Conservation (phyloP, 495 filamentous ascomycete species). For the Sabuloglossum arenarium region DNA sequence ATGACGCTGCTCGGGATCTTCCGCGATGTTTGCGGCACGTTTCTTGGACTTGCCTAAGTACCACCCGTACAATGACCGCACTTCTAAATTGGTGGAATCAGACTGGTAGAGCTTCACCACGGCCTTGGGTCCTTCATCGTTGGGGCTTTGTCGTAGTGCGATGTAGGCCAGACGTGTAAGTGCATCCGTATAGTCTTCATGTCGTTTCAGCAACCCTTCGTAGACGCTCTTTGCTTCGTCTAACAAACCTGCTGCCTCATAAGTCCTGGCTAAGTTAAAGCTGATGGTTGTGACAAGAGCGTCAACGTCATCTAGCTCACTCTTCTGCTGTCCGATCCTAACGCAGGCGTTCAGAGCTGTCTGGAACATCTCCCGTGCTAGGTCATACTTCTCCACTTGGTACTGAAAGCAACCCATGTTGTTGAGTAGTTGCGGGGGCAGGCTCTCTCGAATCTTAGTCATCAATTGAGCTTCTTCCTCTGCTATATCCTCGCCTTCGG, state of each 20-base stretch:
- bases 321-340: slow-evolving; percentile 44
- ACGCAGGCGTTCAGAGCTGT: slow-evolving; percentile 71
- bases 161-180: slow-evolving; percentile 76
- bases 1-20: slow-evolving; percentile 79
- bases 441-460: slow-evolving; percentile 40
- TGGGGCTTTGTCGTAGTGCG: slow-evolving; percentile 59
- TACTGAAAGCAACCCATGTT: slow-evolving; percentile 94
- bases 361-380: slow-evolving; percentile 75
- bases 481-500: slow-evolving; percentile 34
- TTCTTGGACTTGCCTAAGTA: slow-evolving; percentile 74
- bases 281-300: slow-evolving; percentile 82
- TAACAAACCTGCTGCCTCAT: slow-evolving; percentile 60
- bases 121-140: slow-evolving; percentile 65
- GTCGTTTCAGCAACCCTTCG: slow-evolving; percentile 58
- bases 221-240: slow-evolving; percentile 78
- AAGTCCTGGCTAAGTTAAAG: slow-evolving; percentile 92
- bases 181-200: slow-evolving; percentile 82
- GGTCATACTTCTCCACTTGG: slow-evolving; percentile 58
- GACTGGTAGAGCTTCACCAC: slow-evolving; percentile 64
- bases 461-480: slow-evolving; percentile 18
- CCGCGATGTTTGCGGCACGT: slow-evolving; percentile 53
- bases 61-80: slow-evolving; percentile 84
- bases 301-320: slow-evolving; percentile 50
- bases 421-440: slow-evolving; percentile 83
- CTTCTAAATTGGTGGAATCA: slow-evolving; percentile 66